Evolutionary conservation across 768 basidiomycete genomes (phyloP).

Genomic region (Suillus hirtellus): DNA sequence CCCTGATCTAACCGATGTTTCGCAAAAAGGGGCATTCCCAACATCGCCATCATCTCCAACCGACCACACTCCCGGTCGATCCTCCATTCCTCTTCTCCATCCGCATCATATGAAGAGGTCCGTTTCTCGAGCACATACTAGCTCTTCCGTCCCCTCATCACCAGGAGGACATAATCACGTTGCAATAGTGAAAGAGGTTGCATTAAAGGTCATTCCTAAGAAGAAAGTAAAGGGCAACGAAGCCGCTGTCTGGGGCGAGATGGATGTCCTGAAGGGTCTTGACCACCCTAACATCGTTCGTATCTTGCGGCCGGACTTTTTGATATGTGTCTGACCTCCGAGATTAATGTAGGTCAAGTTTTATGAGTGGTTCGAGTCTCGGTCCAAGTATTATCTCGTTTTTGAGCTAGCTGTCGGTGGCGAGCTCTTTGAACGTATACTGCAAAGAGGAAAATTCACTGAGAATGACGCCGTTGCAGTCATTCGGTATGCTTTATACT

Average conservation of each 20-base stretch:
- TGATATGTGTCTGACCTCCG: neutral
- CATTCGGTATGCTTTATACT: slow-evolving; percentile 61
- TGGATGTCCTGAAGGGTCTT: slow-evolving; percentile 87
- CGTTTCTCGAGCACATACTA: slow-evolving; percentile 17
- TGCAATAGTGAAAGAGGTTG: slow-evolving; percentile 67
- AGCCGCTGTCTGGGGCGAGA: slow-evolving; percentile 86
- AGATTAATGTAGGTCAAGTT: slow-evolving; percentile 73
- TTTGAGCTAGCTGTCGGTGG: slow-evolving; percentile 95
- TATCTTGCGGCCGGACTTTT: slow-evolving; percentile 12
- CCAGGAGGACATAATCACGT: slow-evolving; percentile 18
- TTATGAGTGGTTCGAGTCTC: slow-evolving; percentile 94
- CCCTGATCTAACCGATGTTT: slow-evolving; percentile 52
- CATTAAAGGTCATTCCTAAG: slow-evolving; percentile 90
- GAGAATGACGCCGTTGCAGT: slow-evolving; percentile 87
- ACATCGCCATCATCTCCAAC: slow-evolving; percentile 25
- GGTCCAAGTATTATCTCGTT: slow-evolving; percentile 92
- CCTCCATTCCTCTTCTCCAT: slow-evolving; percentile 32
- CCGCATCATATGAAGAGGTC: slow-evolving; percentile 28
- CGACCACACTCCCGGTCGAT: slow-evolving; percentile 22
- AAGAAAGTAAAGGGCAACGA: slow-evolving; percentile 95
- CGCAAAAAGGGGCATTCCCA: slow-evolving; percentile 58
- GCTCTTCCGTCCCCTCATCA: slow-evolving; percentile 27
- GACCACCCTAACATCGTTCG: slow-evolving; percentile 90
- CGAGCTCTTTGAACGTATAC: slow-evolving; percentile 89
- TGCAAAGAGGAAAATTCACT: slow-evolving; percentile 86